Conservation (phyloP, 176 grass and related monocot genomes). For the Panicum miliaceum region DNA sequence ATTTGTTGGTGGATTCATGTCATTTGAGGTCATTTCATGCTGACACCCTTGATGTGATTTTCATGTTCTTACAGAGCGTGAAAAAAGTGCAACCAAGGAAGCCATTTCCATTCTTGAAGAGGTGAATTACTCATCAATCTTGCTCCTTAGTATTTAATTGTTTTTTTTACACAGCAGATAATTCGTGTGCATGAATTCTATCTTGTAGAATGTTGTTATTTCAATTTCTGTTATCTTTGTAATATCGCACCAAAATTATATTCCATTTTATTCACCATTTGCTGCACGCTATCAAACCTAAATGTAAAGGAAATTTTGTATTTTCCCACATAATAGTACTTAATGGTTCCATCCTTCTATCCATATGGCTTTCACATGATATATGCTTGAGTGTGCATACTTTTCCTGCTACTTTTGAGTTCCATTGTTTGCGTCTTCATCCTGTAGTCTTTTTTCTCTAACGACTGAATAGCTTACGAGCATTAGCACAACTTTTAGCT, state of each 20-base stretch:
- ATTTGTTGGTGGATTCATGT: slow-evolving; percentile 13
- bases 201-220: background rate
- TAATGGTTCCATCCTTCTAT: slow-evolving; percentile 1
- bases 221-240: slow-evolving; percentile 6
- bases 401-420: slow-evolving; percentile 22
- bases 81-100: slow-evolving; percentile 99
- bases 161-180: slow-evolving; percentile 26
- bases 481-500: background rate
- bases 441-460: background rate
- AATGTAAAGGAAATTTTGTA: background rate
- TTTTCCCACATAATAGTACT: background rate
- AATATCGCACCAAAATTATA: background rate
- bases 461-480: background rate
- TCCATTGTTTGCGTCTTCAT: background rate
- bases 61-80: slow-evolving; percentile 65
- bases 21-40: background rate
- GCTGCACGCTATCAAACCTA: background rate
- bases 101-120: slow-evolving; percentile 81
- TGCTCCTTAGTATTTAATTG: slow-evolving; percentile 38
- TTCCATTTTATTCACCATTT: slow-evolving; percentile 21
- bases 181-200: slow-evolving; percentile 11
- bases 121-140: slow-evolving; percentile 46
- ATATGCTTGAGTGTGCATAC: background rate
- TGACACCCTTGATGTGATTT: slow-evolving; percentile 17
- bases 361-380: slow-evolving; percentile 6